Conservation (phyloP, 208 protist genomes). For the Wallacemonas sp. region DNA sequence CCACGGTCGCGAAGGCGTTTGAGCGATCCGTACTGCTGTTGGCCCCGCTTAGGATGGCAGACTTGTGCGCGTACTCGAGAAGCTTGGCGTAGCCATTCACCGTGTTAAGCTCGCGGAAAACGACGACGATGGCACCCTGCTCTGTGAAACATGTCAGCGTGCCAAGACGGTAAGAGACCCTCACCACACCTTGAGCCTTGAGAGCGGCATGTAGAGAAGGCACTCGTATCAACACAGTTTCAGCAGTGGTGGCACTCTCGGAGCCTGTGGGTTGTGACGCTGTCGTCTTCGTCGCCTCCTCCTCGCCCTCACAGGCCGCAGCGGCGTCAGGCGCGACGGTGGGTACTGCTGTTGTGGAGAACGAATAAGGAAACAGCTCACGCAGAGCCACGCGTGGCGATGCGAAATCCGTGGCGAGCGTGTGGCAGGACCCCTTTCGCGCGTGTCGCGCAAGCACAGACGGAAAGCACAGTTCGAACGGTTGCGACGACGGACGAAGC, state of each 20-base stretch:
- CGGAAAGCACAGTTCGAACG: not conserved
- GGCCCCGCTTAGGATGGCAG: too few relatives aligned
- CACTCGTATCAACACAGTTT: not conserved
- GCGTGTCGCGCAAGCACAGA: not conserved
- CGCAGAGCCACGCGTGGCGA: not conserved
- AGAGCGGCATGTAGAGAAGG: not conserved
- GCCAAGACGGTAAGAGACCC: not conserved
- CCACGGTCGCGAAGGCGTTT: not conserved
- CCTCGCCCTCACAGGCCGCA: too few relatives aligned
- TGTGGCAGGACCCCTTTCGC: constrained; percentile 5
- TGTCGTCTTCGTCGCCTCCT: too few relatives aligned
- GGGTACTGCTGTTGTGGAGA: not conserved
- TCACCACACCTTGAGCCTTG: not conserved
- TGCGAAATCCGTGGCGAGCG: not conserved
- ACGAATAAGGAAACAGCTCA: constrained; percentile 1
- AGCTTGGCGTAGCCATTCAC: constrained; percentile 13
- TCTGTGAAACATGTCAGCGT: constrained; percentile 1
- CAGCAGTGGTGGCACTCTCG: too few relatives aligned
- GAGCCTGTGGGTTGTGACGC: too few relatives aligned
- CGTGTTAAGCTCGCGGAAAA: constrained; percentile 7
- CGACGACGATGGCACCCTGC: not conserved
- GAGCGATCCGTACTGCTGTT: too few relatives aligned
- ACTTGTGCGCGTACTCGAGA: constrained; percentile 18
- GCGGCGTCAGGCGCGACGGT: too few relatives aligned
- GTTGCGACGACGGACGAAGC: not conserved